A percentile compares a stretch with the other conserved stretches of the same genome.
These are phyloP conservation scores for Neoascochyta sp. DNA, from an alignment of 2,329 filamentous ascomycete genomes.

Conservation along the genomic window DNA sequence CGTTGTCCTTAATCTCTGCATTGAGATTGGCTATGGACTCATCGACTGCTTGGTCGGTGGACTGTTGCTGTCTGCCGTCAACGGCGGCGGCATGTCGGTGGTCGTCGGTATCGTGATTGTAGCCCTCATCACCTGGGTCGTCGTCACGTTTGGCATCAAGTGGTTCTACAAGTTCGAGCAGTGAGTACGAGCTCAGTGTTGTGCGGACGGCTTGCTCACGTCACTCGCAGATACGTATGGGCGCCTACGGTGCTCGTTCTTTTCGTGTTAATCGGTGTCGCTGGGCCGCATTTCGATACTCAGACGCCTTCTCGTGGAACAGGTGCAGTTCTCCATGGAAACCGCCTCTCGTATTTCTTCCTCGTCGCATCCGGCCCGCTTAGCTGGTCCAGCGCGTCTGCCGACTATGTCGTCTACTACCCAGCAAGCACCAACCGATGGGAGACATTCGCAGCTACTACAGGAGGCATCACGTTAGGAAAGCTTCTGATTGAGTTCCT, in stretches of 20 bases:
- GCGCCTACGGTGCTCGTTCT: constrained; percentile 22
- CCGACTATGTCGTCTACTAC: constrained; percentile 65
- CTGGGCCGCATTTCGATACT: constrained; percentile 51
- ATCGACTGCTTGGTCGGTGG: constrained; percentile 59
- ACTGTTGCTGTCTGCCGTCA: constrained; percentile 59
- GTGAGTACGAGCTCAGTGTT: no score
- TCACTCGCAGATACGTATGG: constrained; percentile 24
- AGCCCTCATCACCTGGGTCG: constrained; percentile 32
- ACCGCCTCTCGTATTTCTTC: constrained; percentile 64
- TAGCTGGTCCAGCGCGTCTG: constrained; percentile 58
- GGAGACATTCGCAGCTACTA: constrained; percentile 54
- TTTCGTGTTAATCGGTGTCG: constrained; percentile 25
- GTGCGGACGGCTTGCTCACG: no score
- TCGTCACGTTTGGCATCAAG: constrained; percentile 23
- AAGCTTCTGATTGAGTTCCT: constrained; percentile 58
- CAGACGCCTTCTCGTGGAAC: constrained; percentile 48
- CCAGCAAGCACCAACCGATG: constrained; percentile 49
- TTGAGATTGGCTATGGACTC: constrained; percentile 56
- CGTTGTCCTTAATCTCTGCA: constrained; percentile 50
- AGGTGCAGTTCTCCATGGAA: constrained; percentile 49
- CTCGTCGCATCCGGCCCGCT: constrained; percentile 61
- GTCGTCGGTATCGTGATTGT: constrained; percentile 59
- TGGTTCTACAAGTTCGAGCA: constrained; percentile 27
- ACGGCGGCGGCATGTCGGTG: constrained; percentile 53
- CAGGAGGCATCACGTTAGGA: constrained; percentile 52